Evolutionary conservation across 768 basidiomycete genomes (phyloP).

Genomic region (Lentinula raphanica): DNA sequence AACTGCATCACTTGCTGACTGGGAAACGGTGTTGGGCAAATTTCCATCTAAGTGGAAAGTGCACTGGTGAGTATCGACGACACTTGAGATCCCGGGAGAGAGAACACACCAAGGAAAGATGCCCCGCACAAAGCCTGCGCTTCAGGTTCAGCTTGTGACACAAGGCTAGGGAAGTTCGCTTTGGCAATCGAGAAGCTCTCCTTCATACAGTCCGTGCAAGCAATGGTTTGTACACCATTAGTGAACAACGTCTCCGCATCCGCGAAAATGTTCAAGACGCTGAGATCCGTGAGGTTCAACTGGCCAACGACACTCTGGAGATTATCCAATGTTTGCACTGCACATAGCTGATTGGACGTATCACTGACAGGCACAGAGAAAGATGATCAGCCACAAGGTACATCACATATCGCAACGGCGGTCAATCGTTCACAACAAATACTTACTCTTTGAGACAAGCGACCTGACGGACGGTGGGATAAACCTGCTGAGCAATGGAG

Average conservation of each 20-base stretch:
- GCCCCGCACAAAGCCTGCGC: slow-evolving; percentile 33
- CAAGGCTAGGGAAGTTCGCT: slow-evolving; percentile 26
- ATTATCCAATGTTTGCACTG: slow-evolving; percentile 42
- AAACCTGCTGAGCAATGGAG: slow-evolving; percentile 33
- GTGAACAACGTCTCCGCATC: slow-evolving; percentile 21
- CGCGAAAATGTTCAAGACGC: slow-evolving; percentile 14
- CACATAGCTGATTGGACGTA: slow-evolving; percentile 44
- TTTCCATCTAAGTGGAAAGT: slow-evolving; percentile 12
- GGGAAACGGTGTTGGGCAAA: slow-evolving; percentile 8
- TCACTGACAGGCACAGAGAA: background rate
- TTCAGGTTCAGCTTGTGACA: slow-evolving; percentile 18
- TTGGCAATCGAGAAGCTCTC: slow-evolving; percentile 33
- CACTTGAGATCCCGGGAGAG: background rate
- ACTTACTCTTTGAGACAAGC: slow-evolving; percentile 56
- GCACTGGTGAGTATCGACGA: background rate
- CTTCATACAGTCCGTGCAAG: slow-evolving; percentile 44
- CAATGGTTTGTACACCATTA: slow-evolving; percentile 26
- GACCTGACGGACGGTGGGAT: slow-evolving; percentile 43
- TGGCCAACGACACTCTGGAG: slow-evolving; percentile 36
- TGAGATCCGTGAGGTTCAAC: slow-evolving; percentile 21
- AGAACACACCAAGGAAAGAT: slow-evolving; percentile 34
- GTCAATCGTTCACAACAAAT: background rate
- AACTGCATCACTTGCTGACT: slow-evolving; percentile 13
- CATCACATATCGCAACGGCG: too few relatives aligned
- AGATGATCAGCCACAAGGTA: background rate